Base-by-base conservation (phyloP, 148 eudicot genomes). In the Heliosperma pusillum region DNA sequence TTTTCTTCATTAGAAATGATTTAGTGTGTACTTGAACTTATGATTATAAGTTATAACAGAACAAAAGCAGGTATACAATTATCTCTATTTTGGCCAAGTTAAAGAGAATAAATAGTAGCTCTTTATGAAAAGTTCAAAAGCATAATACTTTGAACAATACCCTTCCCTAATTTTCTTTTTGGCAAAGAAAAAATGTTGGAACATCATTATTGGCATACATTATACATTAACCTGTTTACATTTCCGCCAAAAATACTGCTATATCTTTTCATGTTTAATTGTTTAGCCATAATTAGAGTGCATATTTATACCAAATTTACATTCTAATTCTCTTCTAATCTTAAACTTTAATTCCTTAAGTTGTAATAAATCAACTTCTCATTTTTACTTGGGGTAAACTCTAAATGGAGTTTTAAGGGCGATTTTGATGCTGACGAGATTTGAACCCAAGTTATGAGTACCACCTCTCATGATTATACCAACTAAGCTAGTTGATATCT, bases 31-130 rank as follows among this genome's bases (percentile, higher is more conserved):
- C 74, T 63, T 72, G 76, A 71, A 30, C 65, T 40, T 73, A 81
- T 77, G 77, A 77, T 77, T 68, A 73, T 50, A 67, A 80, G 72
- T 76, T 67, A 72, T 52, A 68, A 81, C 69, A 77, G 16, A 67
- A 77, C 66, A 77, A 77, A 76, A 77, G 83, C 66, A 81, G 77
- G 70, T 81, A 73, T 42, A 67, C 10, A 33, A 79, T 78, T 74
- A 72, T 59, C 65, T 29, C 65, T 45, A 30, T 61, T 81, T 77
- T 72, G 80, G 73, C 74, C 63, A 60, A 47, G 60, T 44, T 75
- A 53, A 40, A 80, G 53, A 70, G 64, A 75, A 50, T 50, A 50
- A 42, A 71, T 52, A 66, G 55, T 76, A 68, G 70, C 64, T 61
- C 53, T 56, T 36, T 72, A 57, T 24, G 6, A 70, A 50, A 71